These are phyloP conservation scores for Spergularia marina DNA, from an alignment of 148 eudicot species.

Conservation along the genomic window DNA sequence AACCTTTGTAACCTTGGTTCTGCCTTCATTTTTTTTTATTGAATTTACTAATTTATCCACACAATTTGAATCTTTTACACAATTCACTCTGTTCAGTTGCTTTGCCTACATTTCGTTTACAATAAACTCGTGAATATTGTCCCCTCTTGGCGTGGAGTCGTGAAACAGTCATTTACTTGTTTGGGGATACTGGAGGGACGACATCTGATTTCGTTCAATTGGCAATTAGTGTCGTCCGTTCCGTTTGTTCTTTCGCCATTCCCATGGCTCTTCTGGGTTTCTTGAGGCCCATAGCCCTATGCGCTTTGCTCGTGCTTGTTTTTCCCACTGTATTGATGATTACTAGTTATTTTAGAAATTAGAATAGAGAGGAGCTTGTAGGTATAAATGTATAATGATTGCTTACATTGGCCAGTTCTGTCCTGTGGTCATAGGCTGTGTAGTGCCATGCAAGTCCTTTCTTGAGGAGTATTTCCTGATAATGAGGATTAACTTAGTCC, in stretches of 20 bases:
- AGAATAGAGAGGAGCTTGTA: background rate
- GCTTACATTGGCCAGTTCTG: slow-evolving; percentile 80
- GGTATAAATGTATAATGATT: background rate
- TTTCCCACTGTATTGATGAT: slow-evolving; percentile 64
- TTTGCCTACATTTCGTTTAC: background rate
- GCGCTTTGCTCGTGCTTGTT: slow-evolving; percentile 68
- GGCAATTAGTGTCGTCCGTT: slow-evolving; percentile 30
- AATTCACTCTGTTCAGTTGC: background rate
- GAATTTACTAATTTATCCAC: background rate
- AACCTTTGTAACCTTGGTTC: background rate
- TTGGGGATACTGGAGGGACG: background rate
- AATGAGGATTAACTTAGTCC: background rate
- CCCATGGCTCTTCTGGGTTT: slow-evolving; percentile 96
- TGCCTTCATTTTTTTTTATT: background rate
- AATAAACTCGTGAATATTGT: background rate
- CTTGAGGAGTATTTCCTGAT: slow-evolving; percentile 82
- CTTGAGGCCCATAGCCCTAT: slow-evolving; percentile 75
- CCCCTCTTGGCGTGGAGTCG: slow-evolving; percentile 5
- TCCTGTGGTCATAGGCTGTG: slow-evolving; percentile 68
- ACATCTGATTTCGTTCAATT: slow-evolving; percentile 4
- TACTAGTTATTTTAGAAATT: background rate
- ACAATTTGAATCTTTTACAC: slow-evolving; percentile 1
- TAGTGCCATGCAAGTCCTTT: slow-evolving; percentile 97
- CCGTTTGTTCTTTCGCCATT: slow-evolving; percentile 70
- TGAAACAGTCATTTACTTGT: background rate